Conservation (phyloP, 768 basidiomycete genomes). For the Mycena sanguinolenta region DNA sequence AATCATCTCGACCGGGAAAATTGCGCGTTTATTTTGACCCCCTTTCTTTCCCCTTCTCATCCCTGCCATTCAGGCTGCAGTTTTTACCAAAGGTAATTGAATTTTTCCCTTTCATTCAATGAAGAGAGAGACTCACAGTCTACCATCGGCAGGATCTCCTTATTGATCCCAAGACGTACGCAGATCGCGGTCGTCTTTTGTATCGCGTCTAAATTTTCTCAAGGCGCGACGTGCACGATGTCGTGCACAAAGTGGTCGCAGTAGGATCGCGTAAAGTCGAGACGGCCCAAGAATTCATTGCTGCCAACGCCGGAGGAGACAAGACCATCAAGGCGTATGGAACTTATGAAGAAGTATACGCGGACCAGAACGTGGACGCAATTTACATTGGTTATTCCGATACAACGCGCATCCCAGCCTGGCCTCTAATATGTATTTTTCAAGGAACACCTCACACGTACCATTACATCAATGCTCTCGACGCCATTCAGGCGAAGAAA, state of each 20-base stretch:
- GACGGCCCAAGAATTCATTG: constrained; percentile 80
- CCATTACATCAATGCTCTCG: constrained; percentile 84
- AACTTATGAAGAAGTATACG: constrained; percentile 79
- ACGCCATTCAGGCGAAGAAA: constrained; percentile 83
- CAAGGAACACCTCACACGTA: constrained; percentile 87
- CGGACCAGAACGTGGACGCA: constrained; percentile 81
- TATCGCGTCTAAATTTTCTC: neutral
- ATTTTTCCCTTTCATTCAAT: neutral
- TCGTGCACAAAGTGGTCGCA: constrained; percentile 76
- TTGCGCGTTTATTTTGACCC: constrained; percentile 49
- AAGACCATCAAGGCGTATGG: constrained; percentile 76
- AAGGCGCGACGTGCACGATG: constrained; percentile 77
- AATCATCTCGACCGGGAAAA: constrained; percentile 86
- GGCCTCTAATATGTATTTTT: neutral
- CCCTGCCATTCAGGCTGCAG: constrained; percentile 46
- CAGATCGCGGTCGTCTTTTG: neutral
- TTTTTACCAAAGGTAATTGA: constrained; percentile 73
- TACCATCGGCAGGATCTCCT: constrained; percentile 70
- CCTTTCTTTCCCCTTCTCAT: constrained; percentile 4
- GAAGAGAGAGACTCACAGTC: neutral
- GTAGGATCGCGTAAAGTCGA: constrained; percentile 82
- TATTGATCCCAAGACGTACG: constrained; percentile 78
- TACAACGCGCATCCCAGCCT: neutral
- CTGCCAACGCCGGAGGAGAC: constrained; percentile 62
- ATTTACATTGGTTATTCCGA: constrained; percentile 75